A percentile compares a stretch with the other conserved stretches of the same genome.
Evolutionary conservation across 306 rosid species (phyloP).

Genomic region (Lupinus albus): DNA sequence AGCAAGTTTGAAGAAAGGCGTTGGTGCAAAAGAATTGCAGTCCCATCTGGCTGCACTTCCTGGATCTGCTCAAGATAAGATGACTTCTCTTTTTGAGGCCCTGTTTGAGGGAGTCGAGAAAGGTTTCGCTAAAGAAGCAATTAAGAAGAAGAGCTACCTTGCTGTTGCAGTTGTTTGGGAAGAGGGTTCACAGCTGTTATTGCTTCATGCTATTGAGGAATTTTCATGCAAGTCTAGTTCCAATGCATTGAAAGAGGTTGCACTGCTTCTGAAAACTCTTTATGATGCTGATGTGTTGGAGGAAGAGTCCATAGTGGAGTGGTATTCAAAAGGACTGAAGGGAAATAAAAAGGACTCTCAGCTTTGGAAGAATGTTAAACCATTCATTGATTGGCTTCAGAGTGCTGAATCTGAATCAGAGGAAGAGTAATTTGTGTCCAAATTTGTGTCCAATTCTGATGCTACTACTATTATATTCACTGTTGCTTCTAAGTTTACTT

Average conservation of each 20-base stretch:
- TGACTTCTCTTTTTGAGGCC: slow-evolving; percentile 56
- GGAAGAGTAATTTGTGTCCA: slow-evolving; percentile 43
- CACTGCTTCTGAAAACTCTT: slow-evolving; percentile 53
- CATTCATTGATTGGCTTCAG: slow-evolving; percentile 62
- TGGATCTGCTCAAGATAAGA: slow-evolving; percentile 55
- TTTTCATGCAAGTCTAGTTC: slow-evolving; percentile 41
- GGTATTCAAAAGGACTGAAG: slow-evolving; percentile 52
- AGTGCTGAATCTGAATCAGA: slow-evolving; percentile 59
- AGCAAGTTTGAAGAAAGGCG: slow-evolving; percentile 52
- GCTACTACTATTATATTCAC: neutral
- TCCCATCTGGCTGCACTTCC: slow-evolving; percentile 56
- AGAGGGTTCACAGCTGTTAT: slow-evolving; percentile 43
- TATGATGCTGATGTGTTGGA: slow-evolving; percentile 57
- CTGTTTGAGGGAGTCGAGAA: slow-evolving; percentile 59
- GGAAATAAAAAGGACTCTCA: slow-evolving; percentile 49
- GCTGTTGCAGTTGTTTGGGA: slow-evolving; percentile 45
- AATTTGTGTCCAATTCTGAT: neutral
- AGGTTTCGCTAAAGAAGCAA: slow-evolving; percentile 64
- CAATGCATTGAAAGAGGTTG: slow-evolving; percentile 54
- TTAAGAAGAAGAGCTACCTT: slow-evolving; percentile 55
- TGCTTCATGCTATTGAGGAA: slow-evolving; percentile 48
- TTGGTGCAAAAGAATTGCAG: slow-evolving; percentile 46
- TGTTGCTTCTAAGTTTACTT: neutral
- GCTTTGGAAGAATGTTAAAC: slow-evolving; percentile 58
- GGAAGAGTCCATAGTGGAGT: slow-evolving; percentile 50